Evolutionary conservation across 768 basidiomycete genomes (phyloP).

Genomic region (Lactarius hengduanensis): DNA sequence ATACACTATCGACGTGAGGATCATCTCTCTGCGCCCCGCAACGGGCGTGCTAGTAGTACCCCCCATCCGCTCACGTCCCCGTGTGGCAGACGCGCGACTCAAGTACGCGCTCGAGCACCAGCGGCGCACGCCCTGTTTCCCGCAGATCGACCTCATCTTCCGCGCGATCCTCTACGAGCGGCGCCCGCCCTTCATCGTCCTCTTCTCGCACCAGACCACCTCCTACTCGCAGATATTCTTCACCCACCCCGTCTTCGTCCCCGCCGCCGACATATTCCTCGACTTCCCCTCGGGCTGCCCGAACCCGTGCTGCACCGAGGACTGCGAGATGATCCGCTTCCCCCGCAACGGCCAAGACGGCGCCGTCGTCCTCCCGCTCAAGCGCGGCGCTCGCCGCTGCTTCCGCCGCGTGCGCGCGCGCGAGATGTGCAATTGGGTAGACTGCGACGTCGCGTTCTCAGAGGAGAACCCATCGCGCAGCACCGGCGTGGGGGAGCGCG

Average conservation of each 20-base stretch:
- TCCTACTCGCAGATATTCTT: conserved; percentile 83
- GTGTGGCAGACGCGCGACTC: conserved; percentile 58
- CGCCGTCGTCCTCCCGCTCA: conserved; percentile 62
- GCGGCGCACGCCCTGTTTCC: conserved; percentile 75
- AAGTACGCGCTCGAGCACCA: conserved; percentile 65
- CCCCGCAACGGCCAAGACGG: conserved; percentile 61
- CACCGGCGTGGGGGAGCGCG: conserved; percentile 40
- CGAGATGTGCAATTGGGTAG: conserved; percentile 84
- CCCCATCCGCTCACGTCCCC: conserved; percentile 6
- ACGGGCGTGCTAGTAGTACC: too few species aligned
- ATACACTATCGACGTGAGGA: conserved; percentile 65
- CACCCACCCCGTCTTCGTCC: conserved; percentile 68
- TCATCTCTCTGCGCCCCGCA: neutral
- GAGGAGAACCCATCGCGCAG: conserved; percentile 41
- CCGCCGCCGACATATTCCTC: conserved; percentile 67
- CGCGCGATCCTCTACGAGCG: conserved; percentile 77
- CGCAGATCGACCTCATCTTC: conserved; percentile 75
- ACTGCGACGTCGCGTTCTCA: conserved; percentile 61
- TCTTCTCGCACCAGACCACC: conserved; percentile 78
- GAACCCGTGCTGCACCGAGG: conserved; percentile 75
- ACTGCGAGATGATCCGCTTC: conserved; percentile 82
- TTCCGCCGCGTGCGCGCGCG: conserved; percentile 46
- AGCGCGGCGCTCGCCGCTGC: conserved; percentile 41
- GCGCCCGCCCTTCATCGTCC: conserved; percentile 69
- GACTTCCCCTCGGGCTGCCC: conserved; percentile 80